These are phyloP conservation scores for Sporothrix luriei DNA, from an alignment of 2,329 filamentous ascomycete genomes.

Conservation along the genomic window DNA sequence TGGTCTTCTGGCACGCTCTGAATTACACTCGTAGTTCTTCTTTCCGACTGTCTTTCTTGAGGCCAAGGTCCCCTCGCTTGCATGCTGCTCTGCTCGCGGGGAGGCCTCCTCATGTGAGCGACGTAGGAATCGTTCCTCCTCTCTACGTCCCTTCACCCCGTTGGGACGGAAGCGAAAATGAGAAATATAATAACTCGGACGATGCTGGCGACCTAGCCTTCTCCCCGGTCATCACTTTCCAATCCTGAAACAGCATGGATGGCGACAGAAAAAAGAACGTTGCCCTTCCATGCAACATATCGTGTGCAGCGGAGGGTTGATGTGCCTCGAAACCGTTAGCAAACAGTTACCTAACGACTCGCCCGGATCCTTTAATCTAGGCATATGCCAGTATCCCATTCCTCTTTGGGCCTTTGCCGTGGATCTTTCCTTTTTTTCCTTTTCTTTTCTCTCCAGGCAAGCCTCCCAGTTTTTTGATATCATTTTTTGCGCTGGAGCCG, in stretches of 20 bases:
- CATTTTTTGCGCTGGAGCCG: background rate
- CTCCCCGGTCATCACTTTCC: background rate
- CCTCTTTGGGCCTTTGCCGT: background rate
- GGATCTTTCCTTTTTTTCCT: background rate
- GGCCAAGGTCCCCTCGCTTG: background rate
- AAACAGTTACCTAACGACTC: slow-evolving; percentile 10
- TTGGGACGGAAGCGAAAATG: background rate
- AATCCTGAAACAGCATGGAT: background rate
- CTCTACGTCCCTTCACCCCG: too few species aligned
- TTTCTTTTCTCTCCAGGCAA: too few species aligned
- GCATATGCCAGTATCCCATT: background rate
- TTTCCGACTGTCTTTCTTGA: background rate
- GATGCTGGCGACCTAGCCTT: background rate
- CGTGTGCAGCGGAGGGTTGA: background rate
- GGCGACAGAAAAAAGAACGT: too few species aligned
- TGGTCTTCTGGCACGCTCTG: too few species aligned
- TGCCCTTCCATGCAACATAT: too few species aligned
- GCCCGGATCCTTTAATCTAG: background rate
- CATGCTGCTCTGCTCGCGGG: background rate
- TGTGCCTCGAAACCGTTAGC: background rate
- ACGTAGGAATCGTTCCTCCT: background rate
- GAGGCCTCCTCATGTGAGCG: background rate
- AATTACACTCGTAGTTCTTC: background rate
- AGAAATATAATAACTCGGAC: slow-evolving; percentile 13
- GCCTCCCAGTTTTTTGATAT: background rate